phyloP scores from a whole-genome alignment of 768 basidiomycete species.

The Asterophora parasitica region DNA sequence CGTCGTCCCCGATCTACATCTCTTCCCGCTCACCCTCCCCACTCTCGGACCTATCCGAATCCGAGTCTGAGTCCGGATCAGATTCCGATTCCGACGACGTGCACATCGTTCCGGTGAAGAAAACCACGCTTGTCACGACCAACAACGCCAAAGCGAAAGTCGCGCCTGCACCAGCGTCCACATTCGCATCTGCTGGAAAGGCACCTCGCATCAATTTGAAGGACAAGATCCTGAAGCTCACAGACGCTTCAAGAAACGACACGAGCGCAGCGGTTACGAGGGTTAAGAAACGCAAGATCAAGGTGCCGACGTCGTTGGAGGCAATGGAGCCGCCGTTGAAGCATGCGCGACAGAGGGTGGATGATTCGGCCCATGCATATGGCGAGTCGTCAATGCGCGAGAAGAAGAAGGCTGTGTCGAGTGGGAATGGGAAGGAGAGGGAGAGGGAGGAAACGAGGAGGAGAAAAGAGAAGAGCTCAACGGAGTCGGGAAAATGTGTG shows the following conservation, averaged over 20 bases:
- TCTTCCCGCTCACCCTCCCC: conserved; percentile 16
- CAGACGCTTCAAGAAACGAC: conserved; percentile 4
- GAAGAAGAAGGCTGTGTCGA: conserved; percentile 2
- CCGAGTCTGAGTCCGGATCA: neutral
- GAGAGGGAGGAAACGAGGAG: conserved; percentile 2
- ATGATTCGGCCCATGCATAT: neutral
- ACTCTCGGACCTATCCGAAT: conserved; percentile 7
- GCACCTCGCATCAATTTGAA: conserved; percentile 4
- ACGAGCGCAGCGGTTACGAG: conserved; percentile 27
- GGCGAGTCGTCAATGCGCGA: neutral
- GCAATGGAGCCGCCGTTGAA: conserved; percentile 29
- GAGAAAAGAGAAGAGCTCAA: conserved; percentile 10
- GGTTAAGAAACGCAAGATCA: conserved; percentile 28
- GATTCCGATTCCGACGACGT: conserved; percentile 8
- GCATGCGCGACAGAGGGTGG: conserved; percentile 17
- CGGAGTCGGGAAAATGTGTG: neutral
- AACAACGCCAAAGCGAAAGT: neutral
- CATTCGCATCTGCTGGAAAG: too few species aligned
- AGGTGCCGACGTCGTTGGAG: conserved; percentile 4
- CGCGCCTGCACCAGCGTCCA: neutral
- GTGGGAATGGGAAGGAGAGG: conserved; percentile 11
- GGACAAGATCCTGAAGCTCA: conserved; percentile 13
- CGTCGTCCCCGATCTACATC: conserved; percentile 13
- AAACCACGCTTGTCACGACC: neutral
- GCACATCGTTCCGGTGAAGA: conserved; percentile 13